These are phyloP conservation scores for Phellinidium pouzarii DNA, from an alignment of 1,284 basidiomycete species.

Conservation along the genomic window DNA sequence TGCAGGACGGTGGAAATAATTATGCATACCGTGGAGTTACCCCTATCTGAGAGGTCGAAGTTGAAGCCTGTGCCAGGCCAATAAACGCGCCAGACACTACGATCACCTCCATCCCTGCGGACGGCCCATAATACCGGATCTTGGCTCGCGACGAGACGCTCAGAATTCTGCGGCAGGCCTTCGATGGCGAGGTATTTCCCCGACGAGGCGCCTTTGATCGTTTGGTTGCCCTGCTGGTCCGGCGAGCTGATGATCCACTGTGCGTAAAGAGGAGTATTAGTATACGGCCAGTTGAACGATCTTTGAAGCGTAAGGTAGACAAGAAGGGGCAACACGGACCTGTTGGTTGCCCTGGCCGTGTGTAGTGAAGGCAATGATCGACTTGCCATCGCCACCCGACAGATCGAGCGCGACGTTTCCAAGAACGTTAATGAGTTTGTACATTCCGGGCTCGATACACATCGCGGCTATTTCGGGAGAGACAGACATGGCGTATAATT, in stretches of 20 bases:
- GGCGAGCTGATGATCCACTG: conserved; percentile 30
- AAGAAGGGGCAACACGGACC: conserved; percentile 4
- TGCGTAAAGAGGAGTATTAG: not conserved
- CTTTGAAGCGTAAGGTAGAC: not conserved
- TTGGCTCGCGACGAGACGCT: conserved; percentile 22
- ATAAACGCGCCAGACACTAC: conserved; percentile 12
- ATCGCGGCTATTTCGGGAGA: too few relatives aligned
- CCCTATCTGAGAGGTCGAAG: conserved; percentile 15
- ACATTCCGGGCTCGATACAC: conserved; percentile 21
- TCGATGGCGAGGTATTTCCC: conserved; percentile 29
- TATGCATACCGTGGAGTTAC: conserved; percentile 8
- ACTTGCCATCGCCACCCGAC: conserved; percentile 24
- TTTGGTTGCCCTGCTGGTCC: conserved; percentile 27
- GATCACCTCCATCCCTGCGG: conserved; percentile 5
- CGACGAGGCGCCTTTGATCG: conserved; percentile 25
- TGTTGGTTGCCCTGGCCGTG: conserved; percentile 18
- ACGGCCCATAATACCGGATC: conserved; percentile 13
- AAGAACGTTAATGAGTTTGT: conserved; percentile 24
- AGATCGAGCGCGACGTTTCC: conserved; percentile 25
- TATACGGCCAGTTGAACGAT: not conserved
- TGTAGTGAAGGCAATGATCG: conserved; percentile 21
- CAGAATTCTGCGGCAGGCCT: conserved; percentile 21
- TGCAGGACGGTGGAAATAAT: not conserved
- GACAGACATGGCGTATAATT: not conserved
- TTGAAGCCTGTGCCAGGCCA: conserved; percentile 16